Evolutionary conservation across 2,329 filamentous ascomycete species (phyloP), one percentile per base, ranked within the genome.

Genomic region (Nemania diffusa): DNA sequence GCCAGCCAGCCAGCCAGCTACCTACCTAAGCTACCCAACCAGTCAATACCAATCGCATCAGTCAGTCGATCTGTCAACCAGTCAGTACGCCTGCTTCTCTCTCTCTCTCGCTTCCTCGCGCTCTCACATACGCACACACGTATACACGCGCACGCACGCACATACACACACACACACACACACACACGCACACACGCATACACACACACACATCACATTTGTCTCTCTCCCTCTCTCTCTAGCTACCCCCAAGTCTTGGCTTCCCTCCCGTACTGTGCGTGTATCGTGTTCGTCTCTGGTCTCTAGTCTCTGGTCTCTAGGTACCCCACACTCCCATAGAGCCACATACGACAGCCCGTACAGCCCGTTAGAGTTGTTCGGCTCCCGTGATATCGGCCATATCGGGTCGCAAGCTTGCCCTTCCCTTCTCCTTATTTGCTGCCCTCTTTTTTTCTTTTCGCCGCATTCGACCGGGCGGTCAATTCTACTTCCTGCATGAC

Each of bases 351-450:
- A 72, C 67, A 68, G 64, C 70, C 42, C 42, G 29, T 40, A 27
- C 29, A 29, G 20, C 64, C 48, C 58, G 42, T 26, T 70, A 70
- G 64, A 68, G 57, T 69, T 61, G 50, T 61, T 29, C 68, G 52
- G 69, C 61, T 68, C 58, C 73, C 72, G 71, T 73, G 72, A 75
- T 73, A 75, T 69, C 74, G 73, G 73, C 72, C 73, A 64, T 72
- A 72, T 77, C 76, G 75, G 74, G 69, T 73, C 70, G 71, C 73
- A 71, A 70, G 59, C 57, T 67, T 65, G 65, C 66, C n/a, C 59
- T 65, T 68, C 64, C 67, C 62, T 72, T 71, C 72, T 69, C 73
- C 75, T 72, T 71, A 77, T 77, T 78, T 77, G 76, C 74, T 77
- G 74, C 71, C 69, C 69, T 74, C 70, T 68, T 74, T 71, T 61